Percentiles rank a stretch among this genome's conserved stretches.
Conservation (phyloP, 2,329 filamentous ascomycete species). For the Xylaria sp. region DNA sequence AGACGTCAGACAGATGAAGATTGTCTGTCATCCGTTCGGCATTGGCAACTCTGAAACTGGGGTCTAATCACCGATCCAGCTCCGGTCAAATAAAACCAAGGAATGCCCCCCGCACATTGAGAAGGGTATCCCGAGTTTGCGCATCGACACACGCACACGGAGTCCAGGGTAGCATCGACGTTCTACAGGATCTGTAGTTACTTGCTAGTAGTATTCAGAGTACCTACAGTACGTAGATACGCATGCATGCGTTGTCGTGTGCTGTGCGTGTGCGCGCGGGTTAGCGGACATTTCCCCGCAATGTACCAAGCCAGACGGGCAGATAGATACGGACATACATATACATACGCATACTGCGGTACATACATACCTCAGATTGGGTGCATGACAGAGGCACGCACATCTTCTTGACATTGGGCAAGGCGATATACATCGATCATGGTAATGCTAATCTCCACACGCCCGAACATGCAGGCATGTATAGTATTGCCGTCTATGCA, state of each 20-base stretch:
- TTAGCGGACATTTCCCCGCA: conserved; percentile 35
- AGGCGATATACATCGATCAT: conserved; percentile 7
- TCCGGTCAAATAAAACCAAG: conserved; percentile 6
- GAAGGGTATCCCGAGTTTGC: conserved; percentile 18
- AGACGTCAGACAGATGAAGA: background rate
- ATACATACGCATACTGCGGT: background rate
- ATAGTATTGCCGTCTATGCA: background rate
- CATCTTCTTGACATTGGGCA: conserved; percentile 5
- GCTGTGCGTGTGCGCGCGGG: conserved; percentile 1
- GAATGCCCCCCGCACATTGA: conserved; percentile 16
- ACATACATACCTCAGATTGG: background rate
- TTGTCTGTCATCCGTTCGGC: background rate
- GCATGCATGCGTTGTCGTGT: conserved; percentile 37
- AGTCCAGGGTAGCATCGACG: conserved; percentile 21
- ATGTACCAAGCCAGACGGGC: conserved; percentile 15
- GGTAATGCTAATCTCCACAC: conserved; percentile 14
- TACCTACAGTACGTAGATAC: background rate
- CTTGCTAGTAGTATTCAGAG: too few relatives aligned
- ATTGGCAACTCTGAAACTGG: conserved; percentile 25
- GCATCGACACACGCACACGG: conserved; percentile 1
- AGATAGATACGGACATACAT: background rate
- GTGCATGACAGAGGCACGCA: conserved; percentile 20
- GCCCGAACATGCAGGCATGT: conserved; percentile 10
- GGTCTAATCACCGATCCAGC: conserved; percentile 9
- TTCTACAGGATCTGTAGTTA: background rate